These are phyloP conservation scores for Verticillium alfalfae DNA, from an alignment of 2,329 filamentous ascomycete genomes.

Conservation along the genomic window DNA sequence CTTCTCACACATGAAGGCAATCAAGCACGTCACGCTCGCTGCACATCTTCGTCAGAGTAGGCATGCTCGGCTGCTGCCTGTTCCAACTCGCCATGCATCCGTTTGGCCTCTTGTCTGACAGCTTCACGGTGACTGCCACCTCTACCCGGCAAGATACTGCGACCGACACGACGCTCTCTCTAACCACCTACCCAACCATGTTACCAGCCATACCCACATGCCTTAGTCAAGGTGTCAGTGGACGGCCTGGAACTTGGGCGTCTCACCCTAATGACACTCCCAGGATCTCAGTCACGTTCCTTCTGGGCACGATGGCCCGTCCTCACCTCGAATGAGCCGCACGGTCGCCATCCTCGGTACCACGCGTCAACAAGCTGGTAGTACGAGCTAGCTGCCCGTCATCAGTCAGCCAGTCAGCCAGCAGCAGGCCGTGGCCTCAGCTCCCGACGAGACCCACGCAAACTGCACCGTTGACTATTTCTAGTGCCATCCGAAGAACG, in stretches of 20 bases:
- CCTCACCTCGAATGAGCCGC: background rate
- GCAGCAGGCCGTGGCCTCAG: background rate
- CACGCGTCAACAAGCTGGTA: background rate
- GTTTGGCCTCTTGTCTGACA: background rate
- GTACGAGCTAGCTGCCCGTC: background rate
- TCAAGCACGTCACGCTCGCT: background rate
- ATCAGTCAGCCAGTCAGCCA: background rate
- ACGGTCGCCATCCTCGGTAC: background rate
- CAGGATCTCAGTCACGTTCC: background rate
- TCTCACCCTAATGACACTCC: background rate
- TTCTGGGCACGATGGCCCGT: background rate
- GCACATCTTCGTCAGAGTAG: background rate
- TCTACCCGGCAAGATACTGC: background rate
- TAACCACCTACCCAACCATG: background rate
- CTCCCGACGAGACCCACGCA: background rate
- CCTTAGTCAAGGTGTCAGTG: background rate
- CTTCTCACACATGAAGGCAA: background rate
- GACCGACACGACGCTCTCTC: too few species aligned
- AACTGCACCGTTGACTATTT: background rate
- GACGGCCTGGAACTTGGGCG: background rate
- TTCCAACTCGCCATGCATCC: background rate
- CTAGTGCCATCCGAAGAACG: background rate
- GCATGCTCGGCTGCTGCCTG: background rate
- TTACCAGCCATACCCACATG: background rate
- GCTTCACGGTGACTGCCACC: background rate